Evolutionary conservation across 768 basidiomycete species (phyloP), one percentile per base, ranked within the genome.

Genomic region (Leucocoprinus birnbaumii): DNA sequence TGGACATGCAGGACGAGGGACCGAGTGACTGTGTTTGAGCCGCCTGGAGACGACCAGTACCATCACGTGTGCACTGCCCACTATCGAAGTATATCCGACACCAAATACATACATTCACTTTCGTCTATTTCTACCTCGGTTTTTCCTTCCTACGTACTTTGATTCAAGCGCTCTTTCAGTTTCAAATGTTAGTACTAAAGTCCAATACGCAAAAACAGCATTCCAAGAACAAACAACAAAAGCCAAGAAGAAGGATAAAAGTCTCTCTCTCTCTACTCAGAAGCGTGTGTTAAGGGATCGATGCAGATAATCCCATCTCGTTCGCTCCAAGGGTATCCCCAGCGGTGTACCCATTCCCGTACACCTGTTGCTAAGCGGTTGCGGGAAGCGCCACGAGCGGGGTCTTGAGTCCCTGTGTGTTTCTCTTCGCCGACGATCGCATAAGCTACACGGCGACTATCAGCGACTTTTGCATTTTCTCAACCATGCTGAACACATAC

Each of bases 251-350:
- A 53, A 54, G n/a, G n/a, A n/a, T n/a, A n/a, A n/a, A n/a, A n/a
- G n/a, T n/a, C n/a, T n/a, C n/a, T n/a, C n/a, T n/a, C n/a, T 25
- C 41, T 62, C 65, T 68, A 79, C 64, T 77, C 77, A 16, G 74
- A 71, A 38, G 76, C 69, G 59, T 95, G 93, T 25, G 90, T 93
- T 59, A 91, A 73, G 21, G 88, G 73, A 69, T 98, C 95, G 47
- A 97, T 83, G 68, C 90, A 94, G 52, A 97, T 82, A 48, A 93
- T 84, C 2, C 95, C 95, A 63, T 91, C 91, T 7, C 87, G 83
- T 68, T 97, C 95, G 68, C 80, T 89, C 95, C 94, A 97, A 16
- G 95, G 91, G 73, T 95, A 98, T 54, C 91, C 91, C 92, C 93
- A 98, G 53, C 89, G 83, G 62, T 94, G 90, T 44, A 98, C 71